Evolutionary conservation across 2,329 filamentous ascomycete genomes (phyloP).

Genomic region (Talaromyces sp.): DNA sequence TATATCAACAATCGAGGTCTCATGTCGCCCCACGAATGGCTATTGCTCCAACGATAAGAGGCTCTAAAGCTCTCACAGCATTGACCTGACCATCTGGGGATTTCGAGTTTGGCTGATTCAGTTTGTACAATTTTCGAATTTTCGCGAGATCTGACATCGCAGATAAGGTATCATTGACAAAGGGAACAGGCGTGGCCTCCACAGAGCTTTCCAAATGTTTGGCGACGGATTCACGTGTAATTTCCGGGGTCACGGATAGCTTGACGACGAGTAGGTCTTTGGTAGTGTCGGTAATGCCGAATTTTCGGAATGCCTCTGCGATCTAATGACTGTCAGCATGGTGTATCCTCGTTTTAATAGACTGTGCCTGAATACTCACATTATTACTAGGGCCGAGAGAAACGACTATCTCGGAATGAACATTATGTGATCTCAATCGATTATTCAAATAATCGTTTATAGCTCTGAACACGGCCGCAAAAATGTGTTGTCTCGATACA

Average conservation of each 20-base stretch:
- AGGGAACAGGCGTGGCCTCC: conserved; percentile 57
- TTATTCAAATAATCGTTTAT: conserved; percentile 61
- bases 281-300: conserved; percentile 72
- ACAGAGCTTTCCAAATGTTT: conserved; percentile 62
- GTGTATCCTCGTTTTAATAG: neutral
- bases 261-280: conserved; percentile 77
- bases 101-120: conserved; percentile 59
- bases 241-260: conserved; percentile 56
- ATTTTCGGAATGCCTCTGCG: conserved; percentile 82
- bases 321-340: conserved; percentile 52
- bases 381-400: conserved; percentile 79
- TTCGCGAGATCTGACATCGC: conserved; percentile 62
- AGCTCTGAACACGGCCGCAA: conserved; percentile 75
- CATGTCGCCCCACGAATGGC: conserved; percentile 63
- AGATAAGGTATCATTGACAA: conserved; percentile 63
- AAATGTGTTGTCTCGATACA: conserved; percentile 67
- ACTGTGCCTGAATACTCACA: conserved; percentile 45
- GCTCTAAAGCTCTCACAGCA: conserved; percentile 52
- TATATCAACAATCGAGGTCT: conserved; percentile 16
- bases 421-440: conserved; percentile 72
- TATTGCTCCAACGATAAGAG: conserved; percentile 70
- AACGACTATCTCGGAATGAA: conserved; percentile 85
- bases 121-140: conserved; percentile 82
- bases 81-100: conserved; percentile 21
- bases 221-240: conserved; percentile 49